Evolutionary conservation across 2,329 filamentous ascomycete genomes (phyloP), one percentile per base, ranked within the genome.

Genomic region (Colletotrichum phormii): DNA sequence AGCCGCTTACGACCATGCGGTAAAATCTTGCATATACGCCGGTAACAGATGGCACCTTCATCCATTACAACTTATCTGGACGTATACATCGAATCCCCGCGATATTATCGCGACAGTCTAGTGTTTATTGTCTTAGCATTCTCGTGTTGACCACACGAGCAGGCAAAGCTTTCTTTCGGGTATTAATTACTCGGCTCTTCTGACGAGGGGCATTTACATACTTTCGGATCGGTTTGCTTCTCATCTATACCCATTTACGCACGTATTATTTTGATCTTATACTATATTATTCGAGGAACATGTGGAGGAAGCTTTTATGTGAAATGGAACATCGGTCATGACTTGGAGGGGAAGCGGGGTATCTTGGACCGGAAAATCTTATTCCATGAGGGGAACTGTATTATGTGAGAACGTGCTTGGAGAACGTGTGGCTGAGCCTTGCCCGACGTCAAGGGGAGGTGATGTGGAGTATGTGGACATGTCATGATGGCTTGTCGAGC

Each of bases 231-330:
- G 68, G 59, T 54, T 73, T 73, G 66, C 61, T 73, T 60, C 55
- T 74, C 71, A 74, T 42, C 68, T 73, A 75, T 76, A 76, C 74
- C 71, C 75, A 72, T 75, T 76, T 75, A 71, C 61, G 67, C 63
- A 68, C 66, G 58, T 53, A 64, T 71, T 63, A 64, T 57, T 75
- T 72, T 75, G 57, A 66, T 76, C 33, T 53, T 71, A 37, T 58
- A 24, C 55, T 67, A 31, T 64, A 31, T 60, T 62, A 63, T 64
- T 73, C 53, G 29, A 70, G 49, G 15, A 35, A 37, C 33, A 57
- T 65, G 61, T 62, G 64, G 66, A 71, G 71, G 61, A 70, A 61
- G 59, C 11, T 55, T 61, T 29, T 49, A 58, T 71, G 42, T 46
- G 66, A 64, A 54, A 64, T 59, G 66, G 71, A 71, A 65, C 37